Evolutionary conservation across 441 rosid genomes (phyloP).

Genomic region (Brassica hybrid): DNA sequence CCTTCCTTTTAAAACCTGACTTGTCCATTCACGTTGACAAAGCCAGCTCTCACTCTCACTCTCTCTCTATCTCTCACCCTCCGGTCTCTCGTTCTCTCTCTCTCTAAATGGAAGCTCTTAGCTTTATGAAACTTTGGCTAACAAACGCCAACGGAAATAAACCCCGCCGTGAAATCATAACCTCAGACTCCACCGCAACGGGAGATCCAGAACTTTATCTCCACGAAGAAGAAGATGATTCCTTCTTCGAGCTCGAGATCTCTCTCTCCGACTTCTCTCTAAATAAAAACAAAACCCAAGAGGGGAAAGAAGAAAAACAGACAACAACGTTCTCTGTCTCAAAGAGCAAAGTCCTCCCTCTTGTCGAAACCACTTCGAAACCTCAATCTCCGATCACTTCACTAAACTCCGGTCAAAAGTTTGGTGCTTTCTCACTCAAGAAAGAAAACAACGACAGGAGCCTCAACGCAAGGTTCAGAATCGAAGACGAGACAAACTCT

Average conservation of each 20-base stretch:
- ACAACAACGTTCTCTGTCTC: conserved; percentile 44
- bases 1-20: conserved; percentile 24
- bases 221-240: too few relatives aligned
- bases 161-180: conserved; percentile 24
- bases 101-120: conserved; percentile 63
- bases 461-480: conserved; percentile 39
- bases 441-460: conserved; percentile 25
- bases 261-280: too few relatives aligned
- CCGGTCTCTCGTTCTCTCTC: too few relatives aligned
- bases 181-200: too few relatives aligned
- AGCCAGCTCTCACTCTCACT: background rate
- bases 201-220: too few relatives aligned
- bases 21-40: conserved; percentile 34
- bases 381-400: conserved; percentile 55
- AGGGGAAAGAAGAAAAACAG: background rate
- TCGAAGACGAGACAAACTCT: conserved; percentile 40
- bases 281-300: too few relatives aligned
- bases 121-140: conserved; percentile 64
- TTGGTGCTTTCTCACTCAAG: conserved; percentile 50
- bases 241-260: too few relatives aligned
- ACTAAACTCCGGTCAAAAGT: conserved; percentile 51
- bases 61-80: too few relatives aligned
- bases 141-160: conserved; percentile 29
- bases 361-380: conserved; percentile 48
- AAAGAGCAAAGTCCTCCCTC: conserved; percentile 70